phyloP scores from a whole-genome alignment of 345 rosid species.

The Populus alba region DNA sequence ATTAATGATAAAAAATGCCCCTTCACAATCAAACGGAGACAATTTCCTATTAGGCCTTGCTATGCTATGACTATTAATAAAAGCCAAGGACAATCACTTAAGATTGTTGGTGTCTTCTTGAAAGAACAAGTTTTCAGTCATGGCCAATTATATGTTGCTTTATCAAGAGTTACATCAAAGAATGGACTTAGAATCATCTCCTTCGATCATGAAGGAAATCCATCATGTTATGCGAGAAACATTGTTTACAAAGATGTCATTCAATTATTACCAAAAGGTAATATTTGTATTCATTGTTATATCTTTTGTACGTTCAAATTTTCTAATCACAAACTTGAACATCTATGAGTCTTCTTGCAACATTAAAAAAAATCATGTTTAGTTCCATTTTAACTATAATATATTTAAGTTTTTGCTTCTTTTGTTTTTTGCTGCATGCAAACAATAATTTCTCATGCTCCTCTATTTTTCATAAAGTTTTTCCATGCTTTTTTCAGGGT shows the following conservation, averaged over 20 bases:
- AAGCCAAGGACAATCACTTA: not conserved
- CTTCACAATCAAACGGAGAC: not conserved
- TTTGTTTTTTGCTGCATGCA: no score
- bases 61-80: conserved; percentile 2
- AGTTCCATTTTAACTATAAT: no score
- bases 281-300: no score
- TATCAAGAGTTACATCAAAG: not conserved
- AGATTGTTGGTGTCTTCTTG: not conserved
- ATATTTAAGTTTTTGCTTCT: no score
- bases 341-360: no score
- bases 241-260: not conserved
- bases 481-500: no score
- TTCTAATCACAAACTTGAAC: no score
- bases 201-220: not conserved
- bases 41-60: not conserved
- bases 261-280: no score
- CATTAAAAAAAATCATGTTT: no score
- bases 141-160: not conserved
- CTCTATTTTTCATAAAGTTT: no score
- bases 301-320: no score
- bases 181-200: not conserved
- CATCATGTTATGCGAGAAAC: not conserved
- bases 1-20: not conserved
- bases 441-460: no score
- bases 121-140: not conserved